Evolutionary conservation across 225 moss, liverwort and hornwort species (phyloP), one percentile per base, ranked within the genome.

Genomic region (Asterella californica): DNA sequence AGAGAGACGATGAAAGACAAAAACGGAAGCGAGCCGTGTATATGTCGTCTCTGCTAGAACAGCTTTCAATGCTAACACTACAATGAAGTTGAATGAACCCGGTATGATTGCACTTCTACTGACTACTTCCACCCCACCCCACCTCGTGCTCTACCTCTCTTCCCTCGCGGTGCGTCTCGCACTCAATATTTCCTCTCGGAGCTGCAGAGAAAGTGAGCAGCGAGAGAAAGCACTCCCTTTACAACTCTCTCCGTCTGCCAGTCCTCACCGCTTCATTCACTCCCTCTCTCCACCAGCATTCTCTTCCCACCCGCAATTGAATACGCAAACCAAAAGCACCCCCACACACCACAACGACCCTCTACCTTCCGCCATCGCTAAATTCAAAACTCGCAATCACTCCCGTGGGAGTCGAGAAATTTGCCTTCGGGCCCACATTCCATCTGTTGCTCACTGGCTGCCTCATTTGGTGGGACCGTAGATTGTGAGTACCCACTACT

Each of bases 351-450:
- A 14, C 73, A 22, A 55, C 53, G 62, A 62, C 77, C 29, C 63
- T 77, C 63, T 63, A 64, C 64, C 77, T 77, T 77, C 64, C 25
- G 46, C 64, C 37, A 64, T 34, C 29, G 62, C 62, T 64, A 77
- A 77, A 77, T 79, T 70, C 67, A 79, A 79, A 79, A 68, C 36
- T 55, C 62, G 62, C 53, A 52, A 53, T 79, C 79, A 79, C 52
- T 69, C 47, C 6, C 32, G 18, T 25, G 21, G 69, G 37, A 30
- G 34, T 46, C 24, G 78, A 46, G 50, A 64, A 64, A 15, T 65
- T 65, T 24, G 7, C n/a, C 75, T 0, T 2, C n/a, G 63, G 78
- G 5, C 54, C 66, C 79, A 54, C 68, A 54, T 37, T 3, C 30
- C 22, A 24, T 14, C 54, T 64, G 25, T 74, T 0, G 2, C 50